Percentiles rank a stretch among this genome's conserved stretches.
phyloP scores from a whole-genome alignment of 768 basidiomycete species.

The Kwoniella bestiolae region DNA sequence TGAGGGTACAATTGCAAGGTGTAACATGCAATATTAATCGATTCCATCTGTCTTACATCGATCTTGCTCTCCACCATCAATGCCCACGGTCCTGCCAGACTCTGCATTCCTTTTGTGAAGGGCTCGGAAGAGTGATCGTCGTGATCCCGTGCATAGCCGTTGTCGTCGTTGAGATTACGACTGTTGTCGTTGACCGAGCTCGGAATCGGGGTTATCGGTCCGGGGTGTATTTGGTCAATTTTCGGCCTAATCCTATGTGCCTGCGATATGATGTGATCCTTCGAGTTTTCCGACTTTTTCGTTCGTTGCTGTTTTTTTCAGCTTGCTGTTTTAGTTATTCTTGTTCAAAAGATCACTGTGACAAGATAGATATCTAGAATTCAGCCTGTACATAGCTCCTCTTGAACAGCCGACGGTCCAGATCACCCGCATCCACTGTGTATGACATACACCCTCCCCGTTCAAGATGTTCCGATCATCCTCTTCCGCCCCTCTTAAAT shows the following conservation, averaged over 20 bases:
- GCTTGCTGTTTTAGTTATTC: too few species aligned
- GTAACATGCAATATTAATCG: background rate
- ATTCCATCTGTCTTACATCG: background rate
- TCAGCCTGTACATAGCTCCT: too few species aligned
- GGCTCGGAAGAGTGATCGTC: too few species aligned
- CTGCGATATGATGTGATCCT: background rate
- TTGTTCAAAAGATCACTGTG: too few species aligned
- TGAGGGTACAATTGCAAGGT: too few species aligned
- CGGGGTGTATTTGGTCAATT: background rate
- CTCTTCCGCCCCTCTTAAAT: background rate
- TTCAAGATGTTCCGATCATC: background rate
- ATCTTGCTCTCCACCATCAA: too few species aligned
- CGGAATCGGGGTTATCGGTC: background rate
- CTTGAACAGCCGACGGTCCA: too few species aligned
- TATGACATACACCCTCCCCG: background rate
- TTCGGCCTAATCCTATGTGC: background rate
- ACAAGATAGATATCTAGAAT: too few species aligned
- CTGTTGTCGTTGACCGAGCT: background rate
- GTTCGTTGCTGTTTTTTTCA: background rate
- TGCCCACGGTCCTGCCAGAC: too few species aligned
- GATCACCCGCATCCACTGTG: too few species aligned
- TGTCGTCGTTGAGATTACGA: background rate
- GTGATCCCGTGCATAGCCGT: too few species aligned
- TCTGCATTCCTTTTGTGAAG: too few species aligned
- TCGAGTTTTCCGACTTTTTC: background rate